Evolutionary conservation across 805 yeast species (phyloP), one percentile per base, ranked within the genome.

Genomic region (Starmerella davenportii): DNA sequence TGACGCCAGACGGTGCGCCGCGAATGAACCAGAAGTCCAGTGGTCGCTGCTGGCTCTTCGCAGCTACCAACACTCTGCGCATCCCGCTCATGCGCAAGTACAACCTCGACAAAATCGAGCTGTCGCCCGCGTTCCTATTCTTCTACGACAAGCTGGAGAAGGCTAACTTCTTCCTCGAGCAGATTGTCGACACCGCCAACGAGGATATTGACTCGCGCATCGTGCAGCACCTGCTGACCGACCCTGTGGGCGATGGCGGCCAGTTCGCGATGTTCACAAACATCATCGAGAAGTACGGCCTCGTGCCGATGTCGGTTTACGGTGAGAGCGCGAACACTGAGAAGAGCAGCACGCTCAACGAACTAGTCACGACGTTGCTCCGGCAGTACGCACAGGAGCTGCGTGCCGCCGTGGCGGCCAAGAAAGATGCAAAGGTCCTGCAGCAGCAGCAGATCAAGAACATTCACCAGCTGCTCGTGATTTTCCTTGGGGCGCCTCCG

Each of bases 1-100:
- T 70, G 27, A 61, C 61, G 33, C 58, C 60, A 3, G 74, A 70
- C 48, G 77, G 76, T 3, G 50, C 70, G 1, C 84, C 85, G 20
- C 66, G 77, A 15, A 74, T 78, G 39, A 74, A 76, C 58, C 94
- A 81, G 62, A 69, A 70, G 50, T 56, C 71, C 9, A 71, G 81
- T 18, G 94, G 93, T 23, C 63, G 93, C 50, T 81, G 94, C 59
- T 81, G 93, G 93, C 66, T 81, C 43, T 81, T 81, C 57, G 93
- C 93, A 9, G 69, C 87, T 1, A 71, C 80, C 38, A 81, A 82
- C 49, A 67, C 77, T 40, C 61, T 80, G 51, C 68, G 93, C 50
- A 55, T 76, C 37, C 66, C 66, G 38, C 69, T 79, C 31, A 72
- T 74, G 58, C 63, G 67, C 49, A 68, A 68, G 52, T 68, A 74